Conservation (phyloP, 345 rosid genomes). For the Salix exigua region DNA sequence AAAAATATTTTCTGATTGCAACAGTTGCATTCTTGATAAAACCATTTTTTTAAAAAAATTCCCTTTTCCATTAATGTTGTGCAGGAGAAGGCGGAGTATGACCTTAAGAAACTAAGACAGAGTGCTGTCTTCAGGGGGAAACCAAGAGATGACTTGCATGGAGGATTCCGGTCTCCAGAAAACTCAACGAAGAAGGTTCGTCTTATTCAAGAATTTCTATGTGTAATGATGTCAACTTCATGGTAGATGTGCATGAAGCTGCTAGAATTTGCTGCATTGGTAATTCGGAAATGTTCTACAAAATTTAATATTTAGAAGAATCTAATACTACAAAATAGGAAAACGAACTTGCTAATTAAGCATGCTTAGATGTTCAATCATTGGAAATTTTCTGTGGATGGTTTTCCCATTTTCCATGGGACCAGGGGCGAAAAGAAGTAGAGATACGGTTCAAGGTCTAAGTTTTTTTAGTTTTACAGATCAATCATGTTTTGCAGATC, state of each 20-base stretch:
- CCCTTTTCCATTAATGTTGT: not conserved
- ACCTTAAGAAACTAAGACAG: conserved; percentile 18
- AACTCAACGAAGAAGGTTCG: conserved; percentile 27
- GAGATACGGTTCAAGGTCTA: not conserved
- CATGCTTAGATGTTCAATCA: not conserved
- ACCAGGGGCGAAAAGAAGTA: not conserved
- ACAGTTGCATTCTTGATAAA: not conserved
- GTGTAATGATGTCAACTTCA: not conserved
- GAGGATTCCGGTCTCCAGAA: conserved; percentile 5
- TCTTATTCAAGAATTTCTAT: not conserved
- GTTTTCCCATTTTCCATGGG: not conserved
- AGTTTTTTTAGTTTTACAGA: not conserved
- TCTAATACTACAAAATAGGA: not conserved
- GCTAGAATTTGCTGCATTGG: not conserved
- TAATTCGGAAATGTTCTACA: not conserved
- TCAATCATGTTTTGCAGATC: conserved; percentile 37
- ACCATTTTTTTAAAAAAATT: not conserved
- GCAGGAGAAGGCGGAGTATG: conserved; percentile 33
- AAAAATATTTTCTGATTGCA: not conserved
- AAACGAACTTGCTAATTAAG: not conserved
- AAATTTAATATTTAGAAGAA: not conserved
- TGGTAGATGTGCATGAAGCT: not conserved
- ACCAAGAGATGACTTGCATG: conserved; percentile 12
- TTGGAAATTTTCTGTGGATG: not conserved
- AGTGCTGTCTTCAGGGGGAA: conserved; percentile 26